A percentile compares a stretch with the other conserved stretches of the same genome.
Conservation (phyloP, 257 asterid species). For the Solanum chiquidenum region DNA sequence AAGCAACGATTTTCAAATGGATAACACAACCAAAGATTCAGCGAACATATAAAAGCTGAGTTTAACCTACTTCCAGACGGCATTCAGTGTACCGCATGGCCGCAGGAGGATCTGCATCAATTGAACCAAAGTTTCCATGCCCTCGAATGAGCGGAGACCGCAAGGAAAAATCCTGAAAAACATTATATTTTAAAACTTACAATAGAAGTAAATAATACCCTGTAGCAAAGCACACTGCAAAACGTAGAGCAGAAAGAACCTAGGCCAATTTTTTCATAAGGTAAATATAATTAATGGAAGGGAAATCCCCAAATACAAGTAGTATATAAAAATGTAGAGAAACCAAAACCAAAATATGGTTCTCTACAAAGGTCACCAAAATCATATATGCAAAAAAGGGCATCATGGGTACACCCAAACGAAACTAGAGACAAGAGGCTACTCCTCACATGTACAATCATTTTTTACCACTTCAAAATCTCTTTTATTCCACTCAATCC, state of each 20-base stretch:
- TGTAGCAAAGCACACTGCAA: background rate
- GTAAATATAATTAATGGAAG: background rate
- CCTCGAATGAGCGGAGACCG: constrained; percentile 94
- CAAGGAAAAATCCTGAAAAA: constrained; percentile 82
- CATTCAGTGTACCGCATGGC: constrained; percentile 99
- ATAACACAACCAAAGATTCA: background rate
- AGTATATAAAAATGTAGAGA: background rate
- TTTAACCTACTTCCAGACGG: constrained; percentile 68
- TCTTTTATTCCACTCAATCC: background rate
- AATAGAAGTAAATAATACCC: background rate
- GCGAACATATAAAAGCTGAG: background rate
- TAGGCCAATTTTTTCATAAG: background rate
- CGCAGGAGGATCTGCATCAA: constrained; percentile 99
- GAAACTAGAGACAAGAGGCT: background rate
- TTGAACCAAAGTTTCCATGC: constrained; percentile 96
- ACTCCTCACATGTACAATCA: background rate
- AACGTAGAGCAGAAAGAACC: background rate
- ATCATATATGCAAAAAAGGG: background rate
- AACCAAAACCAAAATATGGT: background rate
- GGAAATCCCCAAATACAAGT: background rate
- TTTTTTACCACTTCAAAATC: background rate
- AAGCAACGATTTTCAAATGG: background rate
- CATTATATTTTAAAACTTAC: background rate
- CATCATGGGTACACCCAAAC: background rate
- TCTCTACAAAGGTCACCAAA: background rate